phyloP scores from a whole-genome alignment of 352 stramenopile genomes.

The Bremia lactucae region DNA sequence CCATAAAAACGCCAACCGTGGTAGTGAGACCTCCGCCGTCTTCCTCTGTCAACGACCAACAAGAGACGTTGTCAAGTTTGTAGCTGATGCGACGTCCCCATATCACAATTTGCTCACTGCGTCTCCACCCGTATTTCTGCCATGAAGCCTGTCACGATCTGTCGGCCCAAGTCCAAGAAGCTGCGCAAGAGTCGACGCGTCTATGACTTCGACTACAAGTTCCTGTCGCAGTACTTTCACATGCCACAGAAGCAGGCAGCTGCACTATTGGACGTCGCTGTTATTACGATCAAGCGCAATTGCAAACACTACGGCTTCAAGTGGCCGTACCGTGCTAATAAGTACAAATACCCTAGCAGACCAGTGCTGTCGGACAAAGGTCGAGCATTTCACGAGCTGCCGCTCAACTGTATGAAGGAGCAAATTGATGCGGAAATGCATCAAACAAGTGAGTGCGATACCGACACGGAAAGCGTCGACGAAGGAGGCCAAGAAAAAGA shows the following conservation, averaged over 20 bases:
- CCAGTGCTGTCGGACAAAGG: conserved; percentile 2
- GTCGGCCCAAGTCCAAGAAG: conserved; percentile 1
- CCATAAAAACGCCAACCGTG: conserved; percentile 5
- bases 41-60: conserved; percentile 6
- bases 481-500: conserved; percentile 3
- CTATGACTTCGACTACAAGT: conserved; percentile 3
- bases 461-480: conserved; percentile 6
- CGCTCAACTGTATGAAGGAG: conserved; percentile 4
- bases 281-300: conserved; percentile 16
- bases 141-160: conserved; percentile 2
- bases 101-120: conserved; percentile 24
- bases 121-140: conserved; percentile 5
- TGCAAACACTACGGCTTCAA: conserved; percentile 11
- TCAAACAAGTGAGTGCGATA: background rate
- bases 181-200: conserved; percentile 13
- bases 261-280: background rate
- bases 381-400: conserved; percentile 6
- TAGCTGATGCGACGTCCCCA: conserved; percentile 17
- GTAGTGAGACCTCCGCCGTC: conserved; percentile 20
- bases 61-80: conserved; percentile 10
- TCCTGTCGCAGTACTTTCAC: conserved; percentile 10
- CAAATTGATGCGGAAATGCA: background rate
- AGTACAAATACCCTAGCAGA: conserved; percentile 6
- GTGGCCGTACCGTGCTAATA: conserved; percentile 14
- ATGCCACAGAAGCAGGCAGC: conserved; percentile 9